phyloP scores from a whole-genome alignment of 139 green algal species.

The Deuterostichococcus epilithicus region DNA sequence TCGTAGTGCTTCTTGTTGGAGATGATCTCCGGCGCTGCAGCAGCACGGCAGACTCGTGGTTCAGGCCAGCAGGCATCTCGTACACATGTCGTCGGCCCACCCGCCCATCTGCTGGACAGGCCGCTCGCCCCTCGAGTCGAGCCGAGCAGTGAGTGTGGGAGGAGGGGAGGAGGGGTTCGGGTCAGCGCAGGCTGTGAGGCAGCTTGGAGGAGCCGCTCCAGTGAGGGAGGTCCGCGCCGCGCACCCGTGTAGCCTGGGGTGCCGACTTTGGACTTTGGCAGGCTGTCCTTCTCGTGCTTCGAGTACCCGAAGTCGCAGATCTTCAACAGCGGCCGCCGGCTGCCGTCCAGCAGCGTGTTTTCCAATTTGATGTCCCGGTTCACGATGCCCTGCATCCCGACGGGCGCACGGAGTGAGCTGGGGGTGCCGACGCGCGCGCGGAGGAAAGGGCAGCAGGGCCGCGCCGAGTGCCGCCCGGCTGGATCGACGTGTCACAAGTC shows the following conservation, averaged over 20 bases:
- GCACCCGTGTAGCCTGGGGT: conserved; percentile 55
- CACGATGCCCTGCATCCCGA: conserved; percentile 42
- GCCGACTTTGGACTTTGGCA: conserved; percentile 51
- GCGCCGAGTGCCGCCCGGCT: not conserved
- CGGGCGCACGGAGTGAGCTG: not conserved
- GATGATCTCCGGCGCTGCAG: conserved; percentile 49
- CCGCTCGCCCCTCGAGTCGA: no score
- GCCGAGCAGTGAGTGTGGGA: no score
- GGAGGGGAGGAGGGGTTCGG: not conserved
- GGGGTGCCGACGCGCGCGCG: not conserved
- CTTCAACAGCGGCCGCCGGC: conserved; percentile 72
- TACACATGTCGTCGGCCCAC: no score
- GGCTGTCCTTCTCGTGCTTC: conserved; percentile 70
- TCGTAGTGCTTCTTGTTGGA: conserved; percentile 45
- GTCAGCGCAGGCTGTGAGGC: not conserved
- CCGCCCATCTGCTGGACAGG: no score
- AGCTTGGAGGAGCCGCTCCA: not conserved
- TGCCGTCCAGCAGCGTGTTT: conserved; percentile 65
- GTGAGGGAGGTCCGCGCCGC: no score
- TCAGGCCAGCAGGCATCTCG: no score
- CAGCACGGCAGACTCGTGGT: no score
- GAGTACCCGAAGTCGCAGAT: conserved; percentile 93
- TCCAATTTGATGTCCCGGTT: conserved; percentile 81
- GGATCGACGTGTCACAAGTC: not conserved
- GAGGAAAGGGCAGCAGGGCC: not conserved